Evolutionary conservation across 164 flowering plant genomes (phyloP).

Genomic region (Stephania yunnanensis): DNA sequence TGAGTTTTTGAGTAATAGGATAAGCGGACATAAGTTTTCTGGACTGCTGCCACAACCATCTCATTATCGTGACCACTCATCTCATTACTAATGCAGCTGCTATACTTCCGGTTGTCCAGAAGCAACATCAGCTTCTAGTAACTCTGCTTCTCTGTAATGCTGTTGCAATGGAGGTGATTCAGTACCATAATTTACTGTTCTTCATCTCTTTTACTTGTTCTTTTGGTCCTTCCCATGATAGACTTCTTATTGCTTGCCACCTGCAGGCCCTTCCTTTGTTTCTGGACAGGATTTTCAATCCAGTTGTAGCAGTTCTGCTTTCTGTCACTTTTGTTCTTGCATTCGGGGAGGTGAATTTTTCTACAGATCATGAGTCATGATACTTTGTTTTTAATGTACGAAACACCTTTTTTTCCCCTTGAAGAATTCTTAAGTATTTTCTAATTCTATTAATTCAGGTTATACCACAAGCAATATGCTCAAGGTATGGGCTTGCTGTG

Average conservation of each 20-base stretch:
- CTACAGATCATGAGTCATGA: neutral
- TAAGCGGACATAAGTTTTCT: too few relatives aligned
- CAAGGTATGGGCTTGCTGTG: conserved; percentile 95
- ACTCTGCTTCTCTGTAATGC: conserved; percentile 94
- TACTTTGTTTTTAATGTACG: conserved; percentile 4
- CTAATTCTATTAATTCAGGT: conserved; percentile 40
- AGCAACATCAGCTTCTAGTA: conserved; percentile 94
- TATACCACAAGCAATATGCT: conserved; percentile 93
- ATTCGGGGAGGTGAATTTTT: conserved; percentile 80
- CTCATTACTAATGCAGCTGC: conserved; percentile 41
- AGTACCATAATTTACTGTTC: neutral
- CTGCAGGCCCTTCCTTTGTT: conserved; percentile 93
- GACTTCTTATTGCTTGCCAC: conserved; percentile 4
- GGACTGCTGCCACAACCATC: too few relatives aligned
- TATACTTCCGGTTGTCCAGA: conserved; percentile 86
- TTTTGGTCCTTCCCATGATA: neutral
- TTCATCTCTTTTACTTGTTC: neutral
- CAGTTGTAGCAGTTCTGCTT: conserved; percentile 76
- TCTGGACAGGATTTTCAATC: conserved; percentile 84
- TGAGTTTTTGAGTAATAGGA: too few relatives aligned
- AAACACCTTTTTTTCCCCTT: neutral
- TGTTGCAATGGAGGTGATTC: conserved; percentile 81
- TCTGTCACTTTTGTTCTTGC: conserved; percentile 93
- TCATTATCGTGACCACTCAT: neutral
- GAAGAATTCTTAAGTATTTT: neutral